Conservation (phyloP, 2,329 filamentous ascomycete species). For the Bipolaris bicolor region DNA sequence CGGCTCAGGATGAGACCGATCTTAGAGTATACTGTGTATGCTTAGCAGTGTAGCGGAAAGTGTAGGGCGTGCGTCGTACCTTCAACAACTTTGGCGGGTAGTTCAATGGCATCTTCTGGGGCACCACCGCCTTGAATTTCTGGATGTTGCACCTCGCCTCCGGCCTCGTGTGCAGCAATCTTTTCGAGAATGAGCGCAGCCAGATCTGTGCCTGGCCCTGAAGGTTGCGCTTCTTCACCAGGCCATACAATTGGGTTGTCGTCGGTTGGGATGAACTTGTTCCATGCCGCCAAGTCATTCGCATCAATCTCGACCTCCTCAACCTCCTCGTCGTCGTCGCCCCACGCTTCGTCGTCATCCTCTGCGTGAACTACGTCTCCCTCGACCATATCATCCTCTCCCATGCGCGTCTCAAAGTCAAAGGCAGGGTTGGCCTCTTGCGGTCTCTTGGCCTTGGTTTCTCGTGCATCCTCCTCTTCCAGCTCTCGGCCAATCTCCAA, state of each 20-base stretch:
- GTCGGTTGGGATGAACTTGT: slow-evolving; percentile 81
- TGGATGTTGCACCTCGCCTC: slow-evolving; percentile 54
- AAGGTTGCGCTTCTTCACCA: slow-evolving; percentile 54
- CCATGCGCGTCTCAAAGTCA: slow-evolving; percentile 78
- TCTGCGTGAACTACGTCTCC: slow-evolving; percentile 60
- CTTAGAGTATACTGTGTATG: slow-evolving; percentile 76
- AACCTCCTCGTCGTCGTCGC: slow-evolving; percentile 76
- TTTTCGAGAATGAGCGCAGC: slow-evolving; percentile 93
- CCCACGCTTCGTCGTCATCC: slow-evolving; percentile 68
- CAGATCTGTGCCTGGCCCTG: slow-evolving; percentile 70
- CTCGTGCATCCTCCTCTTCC: slow-evolving; percentile 76
- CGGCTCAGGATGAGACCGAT: slow-evolving; percentile 86
- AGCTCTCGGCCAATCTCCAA: slow-evolving; percentile 87
- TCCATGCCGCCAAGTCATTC: slow-evolving; percentile 86
- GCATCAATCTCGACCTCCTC: slow-evolving; percentile 80
- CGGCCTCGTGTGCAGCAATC: slow-evolving; percentile 88
- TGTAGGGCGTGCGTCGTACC: slow-evolving; percentile 15
- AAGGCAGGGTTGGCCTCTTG: slow-evolving; percentile 69
- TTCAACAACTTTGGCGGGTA: slow-evolving; percentile 90
- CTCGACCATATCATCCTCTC: slow-evolving; percentile 51
- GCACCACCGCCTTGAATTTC: slow-evolving; percentile 61
- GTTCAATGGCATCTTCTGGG: slow-evolving; percentile 80
- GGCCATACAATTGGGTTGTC: slow-evolving; percentile 77
- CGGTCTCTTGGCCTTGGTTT: slow-evolving; percentile 51
- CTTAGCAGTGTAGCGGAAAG: slow-evolving; percentile 12